Evolutionary conservation across 1,139 yeast genomes (phyloP).

Genomic region (Protomyces lactucae-debilis): DNA sequence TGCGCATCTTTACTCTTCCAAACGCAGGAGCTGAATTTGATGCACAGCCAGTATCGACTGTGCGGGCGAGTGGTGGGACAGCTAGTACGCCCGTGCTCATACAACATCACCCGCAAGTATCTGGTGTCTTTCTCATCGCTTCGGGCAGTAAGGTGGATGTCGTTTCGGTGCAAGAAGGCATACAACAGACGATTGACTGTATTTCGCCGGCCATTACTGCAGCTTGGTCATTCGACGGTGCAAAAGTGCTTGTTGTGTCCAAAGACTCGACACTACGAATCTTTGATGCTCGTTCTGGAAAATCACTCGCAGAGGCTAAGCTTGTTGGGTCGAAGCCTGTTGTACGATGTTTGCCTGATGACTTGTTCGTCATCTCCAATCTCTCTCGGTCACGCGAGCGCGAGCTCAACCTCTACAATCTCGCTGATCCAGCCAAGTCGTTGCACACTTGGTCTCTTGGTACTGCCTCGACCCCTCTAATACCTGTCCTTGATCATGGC

Average conservation of each 20-base stretch:
- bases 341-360: slow-evolving; percentile 9
- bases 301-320: not conserved
- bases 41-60: not conserved
- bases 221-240: slow-evolving; percentile 22
- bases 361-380: slow-evolving; percentile 13
- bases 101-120: slow-evolving; percentile 11
- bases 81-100: slow-evolving; percentile 16
- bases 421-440: slow-evolving; percentile 4
- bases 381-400: slow-evolving; percentile 21
- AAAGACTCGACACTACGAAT: slow-evolving; percentile 15
- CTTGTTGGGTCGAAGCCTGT: slow-evolving; percentile 18
- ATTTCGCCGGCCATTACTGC: slow-evolving; percentile 6
- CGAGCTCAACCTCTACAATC: slow-evolving; percentile 6
- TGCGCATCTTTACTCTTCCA: slow-evolving; percentile 11
- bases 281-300: slow-evolving; percentile 1
- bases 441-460: slow-evolving; percentile 21
- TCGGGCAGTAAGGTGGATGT: slow-evolving; percentile 14
- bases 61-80: slow-evolving; percentile 21
- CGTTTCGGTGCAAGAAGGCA: not conserved
- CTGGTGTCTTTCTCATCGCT: slow-evolving; percentile 12
- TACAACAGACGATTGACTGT: not conserved
- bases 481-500: slow-evolving; percentile 9
- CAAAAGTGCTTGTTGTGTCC: not conserved
- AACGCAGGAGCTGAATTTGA: slow-evolving; percentile 4
- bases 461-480: slow-evolving; percentile 21